Evolutionary conservation across 345 rosid genomes (phyloP), one percentile per base, ranked within the genome.

Genomic region (Gossypium stocksii): DNA sequence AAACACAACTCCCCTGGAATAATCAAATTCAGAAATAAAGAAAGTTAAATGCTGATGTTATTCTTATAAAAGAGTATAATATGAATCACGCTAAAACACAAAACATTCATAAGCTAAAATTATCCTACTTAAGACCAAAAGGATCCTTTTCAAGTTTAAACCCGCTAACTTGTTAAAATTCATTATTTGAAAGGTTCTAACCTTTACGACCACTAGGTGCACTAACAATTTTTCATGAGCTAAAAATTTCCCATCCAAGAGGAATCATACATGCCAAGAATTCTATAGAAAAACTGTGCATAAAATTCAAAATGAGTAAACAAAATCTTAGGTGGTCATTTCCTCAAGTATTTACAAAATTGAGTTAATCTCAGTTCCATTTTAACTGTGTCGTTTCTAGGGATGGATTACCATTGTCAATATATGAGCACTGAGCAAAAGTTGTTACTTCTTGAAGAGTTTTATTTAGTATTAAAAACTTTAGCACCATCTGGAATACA

Each of bases 1-100:
- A 71, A 25, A 78, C 87, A 72, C 72, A 89, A 62, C 20, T 78
- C n/a, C 91, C 89, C 93, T 89, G 75, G 15, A 79, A 53, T 27
- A 38, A 74, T 74, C 56, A 68, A 38, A 58, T 73, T n/a, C 27
- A 46, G 9, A 27, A 64, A 19, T 53, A 13, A 48, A 65, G 23
- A 7, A 45, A n/a, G 25, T 45, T 29, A 11, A 17, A 57, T 48
- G 43, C 38, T 17, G 27, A 23, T 44, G 46, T 54, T 49, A 25
- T 45, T 48, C 44, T 20, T 17, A 66, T 45, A 64, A 64, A 64
- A 64, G 8, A n/a, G 48, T 64, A 9, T 17, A 8, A 17, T 9
- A 64, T 38, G 23, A 64, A 64, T 66, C 53, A 66, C 16, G 2
- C 3, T n/a, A 66, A 66, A 44, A 66, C 11, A n/a, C 22, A 49